Conservation (phyloP, 108 stramenopile species). For the Cyclotella cryptica region DNA sequence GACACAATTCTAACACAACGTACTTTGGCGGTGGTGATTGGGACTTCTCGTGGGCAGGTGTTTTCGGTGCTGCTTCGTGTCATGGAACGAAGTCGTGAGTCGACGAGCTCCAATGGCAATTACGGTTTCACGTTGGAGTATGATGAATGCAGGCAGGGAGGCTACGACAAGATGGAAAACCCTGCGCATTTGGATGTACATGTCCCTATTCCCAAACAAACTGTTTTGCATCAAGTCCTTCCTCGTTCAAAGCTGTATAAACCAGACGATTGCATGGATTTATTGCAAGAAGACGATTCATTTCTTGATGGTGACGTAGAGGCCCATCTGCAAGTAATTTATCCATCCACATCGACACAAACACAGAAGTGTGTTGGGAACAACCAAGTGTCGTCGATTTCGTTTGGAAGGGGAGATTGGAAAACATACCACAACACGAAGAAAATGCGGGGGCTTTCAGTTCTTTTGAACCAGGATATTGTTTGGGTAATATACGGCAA, state of each 20-base stretch:
- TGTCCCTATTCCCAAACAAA: not conserved
- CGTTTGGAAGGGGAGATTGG: conserved; percentile 27
- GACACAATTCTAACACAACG: conserved; percentile 12
- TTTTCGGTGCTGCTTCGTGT: conserved; percentile 39
- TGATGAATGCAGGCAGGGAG: conserved; percentile 15
- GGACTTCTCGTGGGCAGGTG: conserved; percentile 36
- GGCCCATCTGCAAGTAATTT: conserved; percentile 30
- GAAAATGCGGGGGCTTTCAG: not conserved
- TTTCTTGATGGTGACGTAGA: conserved; percentile 18
- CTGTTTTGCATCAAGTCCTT: conserved; percentile 29
- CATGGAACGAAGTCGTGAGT: not conserved
- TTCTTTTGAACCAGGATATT: conserved; percentile 31
- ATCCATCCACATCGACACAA: conserved; percentile 29
- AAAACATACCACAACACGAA: conserved; percentile 10
- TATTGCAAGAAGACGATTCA: not conserved
- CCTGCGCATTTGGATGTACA: not conserved
- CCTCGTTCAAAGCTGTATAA: conserved; percentile 9
- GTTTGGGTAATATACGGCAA: conserved; percentile 80
- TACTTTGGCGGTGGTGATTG: conserved; percentile 34
- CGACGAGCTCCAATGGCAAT: not conserved
- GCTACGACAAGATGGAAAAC: not conserved
- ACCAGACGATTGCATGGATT: not conserved
- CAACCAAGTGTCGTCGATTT: conserved; percentile 26
- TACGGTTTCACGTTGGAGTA: conserved; percentile 28
- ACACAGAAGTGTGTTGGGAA: not conserved